Evolutionary conservation across 257 asterid genomes (phyloP).

Genomic region (Capsicum chinense): DNA sequence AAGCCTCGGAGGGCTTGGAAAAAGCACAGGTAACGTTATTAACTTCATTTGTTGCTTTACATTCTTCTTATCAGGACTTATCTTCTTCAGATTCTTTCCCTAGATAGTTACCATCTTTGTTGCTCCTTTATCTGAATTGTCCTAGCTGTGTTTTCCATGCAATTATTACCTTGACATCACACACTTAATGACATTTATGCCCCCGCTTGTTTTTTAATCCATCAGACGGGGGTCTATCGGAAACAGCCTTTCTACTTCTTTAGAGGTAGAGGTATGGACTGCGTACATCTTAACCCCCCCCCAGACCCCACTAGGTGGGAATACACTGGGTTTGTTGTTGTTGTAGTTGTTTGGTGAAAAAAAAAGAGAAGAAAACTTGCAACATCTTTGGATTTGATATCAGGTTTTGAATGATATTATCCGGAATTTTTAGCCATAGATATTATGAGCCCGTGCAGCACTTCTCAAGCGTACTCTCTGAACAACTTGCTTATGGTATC

Average conservation of each 20-base stretch:
- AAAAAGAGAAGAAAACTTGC: constrained; percentile 15
- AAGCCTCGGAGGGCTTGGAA: constrained; percentile 94
- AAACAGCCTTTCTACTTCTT: too few relatives aligned
- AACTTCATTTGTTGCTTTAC: neutral
- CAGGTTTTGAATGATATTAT: constrained; percentile 14
- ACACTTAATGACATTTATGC: constrained; percentile 6
- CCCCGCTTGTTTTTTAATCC: neutral
- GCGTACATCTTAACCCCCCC: too few relatives aligned
- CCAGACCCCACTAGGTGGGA: too few relatives aligned
- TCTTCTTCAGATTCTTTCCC: constrained; percentile 11
- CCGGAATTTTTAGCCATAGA: constrained; percentile 2
- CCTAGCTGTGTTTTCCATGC: neutral
- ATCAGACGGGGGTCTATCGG: too few relatives aligned
- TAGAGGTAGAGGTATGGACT: too few relatives aligned
- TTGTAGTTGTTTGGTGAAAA: constrained; percentile 24
- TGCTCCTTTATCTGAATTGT: neutral
- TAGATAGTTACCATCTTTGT: neutral
- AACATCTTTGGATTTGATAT: neutral
- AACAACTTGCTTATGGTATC: constrained; percentile 4
- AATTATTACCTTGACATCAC: constrained; percentile 14
- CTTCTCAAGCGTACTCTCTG: constrained; percentile 1
- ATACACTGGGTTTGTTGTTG: too few relatives aligned
- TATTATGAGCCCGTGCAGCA: neutral
- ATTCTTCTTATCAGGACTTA: neutral
- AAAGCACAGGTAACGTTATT: constrained; percentile 63